Evolutionary conservation across 768 basidiomycete genomes (phyloP).

Genomic region (Porpolomopsis calyptriformis): DNA sequence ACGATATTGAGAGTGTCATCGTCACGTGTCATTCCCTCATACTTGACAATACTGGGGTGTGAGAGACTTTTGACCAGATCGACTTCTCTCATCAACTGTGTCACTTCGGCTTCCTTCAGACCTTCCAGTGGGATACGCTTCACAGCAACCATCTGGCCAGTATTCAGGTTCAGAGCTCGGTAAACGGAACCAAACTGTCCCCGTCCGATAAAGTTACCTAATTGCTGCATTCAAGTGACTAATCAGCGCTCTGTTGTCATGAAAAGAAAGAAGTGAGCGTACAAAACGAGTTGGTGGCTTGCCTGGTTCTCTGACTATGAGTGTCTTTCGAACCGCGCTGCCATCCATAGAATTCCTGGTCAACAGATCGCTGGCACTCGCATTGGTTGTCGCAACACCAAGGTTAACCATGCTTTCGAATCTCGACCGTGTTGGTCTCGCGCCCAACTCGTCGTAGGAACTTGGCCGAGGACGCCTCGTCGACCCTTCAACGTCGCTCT

Average conservation of each 20-base stretch:
- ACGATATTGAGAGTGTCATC: constrained; percentile 84
- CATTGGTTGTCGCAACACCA: constrained; percentile 38
- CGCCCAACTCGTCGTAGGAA: constrained; percentile 59
- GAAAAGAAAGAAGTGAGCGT: constrained; percentile 26
- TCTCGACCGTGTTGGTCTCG: constrained; percentile 44
- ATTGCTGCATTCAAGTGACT: constrained; percentile 51
- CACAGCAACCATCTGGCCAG: constrained; percentile 98
- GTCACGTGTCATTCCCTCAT: constrained; percentile 91
- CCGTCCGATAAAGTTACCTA: constrained; percentile 93
- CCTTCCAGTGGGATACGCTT: constrained; percentile 90
- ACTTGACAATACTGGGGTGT: constrained; percentile 95
- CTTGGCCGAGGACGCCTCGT: constrained; percentile 48
- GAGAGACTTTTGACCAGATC: constrained; percentile 82
- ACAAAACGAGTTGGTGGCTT: constrained; percentile 75
- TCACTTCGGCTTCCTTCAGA: constrained; percentile 82
- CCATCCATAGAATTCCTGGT: constrained; percentile 55
- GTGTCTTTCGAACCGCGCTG: constrained; percentile 50
- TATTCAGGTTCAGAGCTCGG: constrained; percentile 85
- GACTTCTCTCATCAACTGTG: constrained; percentile 88
- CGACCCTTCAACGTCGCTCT: constrained; percentile 60
- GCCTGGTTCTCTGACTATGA: constrained; percentile 74
- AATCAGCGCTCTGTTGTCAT: constrained; percentile 9
- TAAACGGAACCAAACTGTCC: constrained; percentile 97
- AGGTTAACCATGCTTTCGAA: constrained; percentile 68
- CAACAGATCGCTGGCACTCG: constrained; percentile 57